Base-by-base conservation (phyloP, 228 moss, liverwort and hornwort genomes). In the Sphagnum magellanicum region DNA sequence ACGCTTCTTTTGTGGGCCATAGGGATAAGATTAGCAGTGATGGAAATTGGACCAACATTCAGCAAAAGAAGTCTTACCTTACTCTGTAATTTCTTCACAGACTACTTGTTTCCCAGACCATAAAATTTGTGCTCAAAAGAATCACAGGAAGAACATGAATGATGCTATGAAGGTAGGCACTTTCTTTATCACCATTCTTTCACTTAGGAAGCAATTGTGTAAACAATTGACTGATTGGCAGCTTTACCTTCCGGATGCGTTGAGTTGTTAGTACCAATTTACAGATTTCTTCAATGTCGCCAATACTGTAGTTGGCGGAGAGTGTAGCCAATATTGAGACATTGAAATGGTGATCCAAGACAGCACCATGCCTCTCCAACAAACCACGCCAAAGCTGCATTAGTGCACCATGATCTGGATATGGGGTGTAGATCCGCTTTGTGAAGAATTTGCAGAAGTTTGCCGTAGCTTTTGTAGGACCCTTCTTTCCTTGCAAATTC, bases 401-500 rank as follows among this genome's bases (percentile, higher is more conserved):
- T 59, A 85, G 71, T 8, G 83, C 88, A 50, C 90, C 75, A 69
- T 93, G 89, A 64, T 90, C 80, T 3, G 97, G 97, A 48, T 93
- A 98, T 0, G 97, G 91, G 51, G 89, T 85, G 53, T 93, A 93
- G 5, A 98, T 89, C 1, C 91, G 73, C 66, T 90, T 93, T 49
- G 85, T 71, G 68, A 98, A 93, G 50, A 91, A 87, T 9, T 86
- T 91, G n/a, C 86, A 80, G 63, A 93, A 91, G 0, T 78, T 88
- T 50, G 66, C 61, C 0, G 90, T 91, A 60, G 79, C 71, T 73
- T 93, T 98, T 10, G 84, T 88, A 53, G 91, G 89, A 0, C 91
- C 87, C 8, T 84, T 91, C 61, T 92, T 93, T 6, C 91, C 88
- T 80, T 83, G 90, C 17, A 90, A 83, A 71, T 93, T 89, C 91